Percentiles rank a stretch among this genome's conserved stretches.
Evolutionary conservation across 305 asterid species (phyloP).

Genomic region (Solanum hybrid): DNA sequence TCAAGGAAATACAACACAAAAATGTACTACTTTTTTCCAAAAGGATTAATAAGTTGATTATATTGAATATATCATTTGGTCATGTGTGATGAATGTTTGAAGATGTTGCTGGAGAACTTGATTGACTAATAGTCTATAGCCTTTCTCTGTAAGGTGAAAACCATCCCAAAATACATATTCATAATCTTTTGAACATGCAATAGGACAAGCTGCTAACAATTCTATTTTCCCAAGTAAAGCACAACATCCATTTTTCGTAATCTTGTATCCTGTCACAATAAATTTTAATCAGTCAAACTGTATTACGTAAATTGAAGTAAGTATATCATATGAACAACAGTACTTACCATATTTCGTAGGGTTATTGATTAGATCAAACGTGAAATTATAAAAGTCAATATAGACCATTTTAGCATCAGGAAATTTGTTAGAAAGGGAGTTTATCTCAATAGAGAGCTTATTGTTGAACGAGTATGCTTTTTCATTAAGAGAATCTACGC

Average conservation of each 20-base stretch:
- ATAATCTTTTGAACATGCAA: conserved; percentile 35
- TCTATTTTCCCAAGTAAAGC: conserved; percentile 49
- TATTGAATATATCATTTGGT: background rate
- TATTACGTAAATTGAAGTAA: background rate
- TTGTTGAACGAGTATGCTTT: conserved; percentile 33
- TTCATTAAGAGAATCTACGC: conserved; percentile 20
- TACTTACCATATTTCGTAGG: conserved; percentile 28
- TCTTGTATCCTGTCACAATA: conserved; percentile 38
- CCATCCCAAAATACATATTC: conserved; percentile 62
- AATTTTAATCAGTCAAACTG: too few relatives aligned
- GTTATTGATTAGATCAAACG: conserved; percentile 29
- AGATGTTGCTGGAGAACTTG: background rate
- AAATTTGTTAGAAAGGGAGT: conserved; percentile 14
- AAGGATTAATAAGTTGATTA: background rate
- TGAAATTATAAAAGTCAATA: conserved; percentile 23
- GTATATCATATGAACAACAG: background rate
- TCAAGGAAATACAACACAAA: background rate
- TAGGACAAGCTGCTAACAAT: conserved; percentile 34
- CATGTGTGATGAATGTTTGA: background rate
- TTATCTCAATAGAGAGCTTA: conserved; percentile 20
- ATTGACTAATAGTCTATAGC: background rate
- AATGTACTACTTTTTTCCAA: background rate
- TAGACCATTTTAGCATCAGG: conserved; percentile 29
- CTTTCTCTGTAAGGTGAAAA: conserved; percentile 43
- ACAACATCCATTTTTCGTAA: conserved; percentile 53